phyloP scores from a whole-genome alignment of 176 grass and related monocot genomes.

The Sorghum bicolor region DNA sequence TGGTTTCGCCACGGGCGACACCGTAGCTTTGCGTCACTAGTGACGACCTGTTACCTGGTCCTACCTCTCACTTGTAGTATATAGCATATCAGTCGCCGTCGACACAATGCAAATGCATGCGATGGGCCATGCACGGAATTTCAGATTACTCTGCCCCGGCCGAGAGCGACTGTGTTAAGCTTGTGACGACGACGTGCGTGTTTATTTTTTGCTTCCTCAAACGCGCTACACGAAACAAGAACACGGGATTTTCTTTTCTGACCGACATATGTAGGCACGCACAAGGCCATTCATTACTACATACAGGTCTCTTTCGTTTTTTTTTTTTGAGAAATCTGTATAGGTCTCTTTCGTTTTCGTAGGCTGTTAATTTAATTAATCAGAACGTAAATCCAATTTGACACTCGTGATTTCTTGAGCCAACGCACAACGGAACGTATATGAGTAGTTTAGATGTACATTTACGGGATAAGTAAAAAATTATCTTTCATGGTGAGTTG shows the following conservation, averaged over 20 bases:
- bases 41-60: not conserved
- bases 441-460: not conserved
- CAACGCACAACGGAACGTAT: too few relatives aligned
- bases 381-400: too few relatives aligned
- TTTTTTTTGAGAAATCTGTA: too few relatives aligned
- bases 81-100: not conserved
- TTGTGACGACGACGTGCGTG: not conserved
- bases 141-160: not conserved
- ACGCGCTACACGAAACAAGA: not conserved
- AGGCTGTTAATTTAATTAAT: too few relatives aligned
- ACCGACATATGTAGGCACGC: too few relatives aligned
- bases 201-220: not conserved
- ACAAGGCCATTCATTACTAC: too few relatives aligned
- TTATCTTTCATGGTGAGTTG: too few relatives aligned
- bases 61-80: not conserved
- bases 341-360: too few relatives aligned
- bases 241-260: too few relatives aligned
- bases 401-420: too few relatives aligned
- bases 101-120: not conserved
- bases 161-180: not conserved
- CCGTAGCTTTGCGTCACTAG: not conserved
- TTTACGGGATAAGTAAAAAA: not conserved
- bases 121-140: not conserved
- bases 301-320: too few relatives aligned
- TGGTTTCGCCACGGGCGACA: not conserved